phyloP scores from a whole-genome alignment of 192 early-diverging fungal species.

The Linnemannia hyalina region DNA sequence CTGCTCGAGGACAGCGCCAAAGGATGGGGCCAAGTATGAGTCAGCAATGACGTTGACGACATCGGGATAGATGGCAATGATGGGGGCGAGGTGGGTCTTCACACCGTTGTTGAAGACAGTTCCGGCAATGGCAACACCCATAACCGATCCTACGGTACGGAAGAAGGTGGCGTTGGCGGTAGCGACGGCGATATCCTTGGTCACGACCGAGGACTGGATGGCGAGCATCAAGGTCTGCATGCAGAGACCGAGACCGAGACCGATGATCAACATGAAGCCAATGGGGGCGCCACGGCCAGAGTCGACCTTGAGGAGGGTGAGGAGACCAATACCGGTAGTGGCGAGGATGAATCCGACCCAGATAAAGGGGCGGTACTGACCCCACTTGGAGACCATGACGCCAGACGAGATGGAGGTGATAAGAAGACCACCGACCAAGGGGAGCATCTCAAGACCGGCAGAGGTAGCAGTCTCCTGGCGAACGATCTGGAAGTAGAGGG shows the following conservation, averaged over 20 bases:
- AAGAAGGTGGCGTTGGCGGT: constrained; percentile 77
- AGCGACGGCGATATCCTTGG: constrained; percentile 72
- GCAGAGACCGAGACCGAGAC: constrained; percentile 80
- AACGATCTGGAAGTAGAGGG: constrained; percentile 79
- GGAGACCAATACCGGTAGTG: constrained; percentile 70
- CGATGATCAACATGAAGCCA: constrained; percentile 75
- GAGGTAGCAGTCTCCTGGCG: constrained; percentile 64
- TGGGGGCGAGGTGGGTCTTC: constrained; percentile 35
- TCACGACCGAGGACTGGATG: constrained; percentile 74
- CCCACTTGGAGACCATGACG: constrained; percentile 66
- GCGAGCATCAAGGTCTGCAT: constrained; percentile 78
- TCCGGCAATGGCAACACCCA: constrained; percentile 59
- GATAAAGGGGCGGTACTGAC: constrained; percentile 72
- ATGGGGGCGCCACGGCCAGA: constrained; percentile 64
- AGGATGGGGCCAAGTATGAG: constrained; percentile 54
- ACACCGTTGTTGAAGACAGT: constrained; percentile 56
- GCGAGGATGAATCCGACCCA: constrained; percentile 72
- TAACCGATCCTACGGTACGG: constrained; percentile 53
- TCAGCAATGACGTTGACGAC: constrained; percentile 15
- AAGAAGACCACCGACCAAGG: constrained; percentile 75
- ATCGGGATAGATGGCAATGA: constrained; percentile 1
- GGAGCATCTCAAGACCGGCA: constrained; percentile 81
- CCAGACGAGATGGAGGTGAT: constrained; percentile 75
- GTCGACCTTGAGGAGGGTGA: constrained; percentile 63
- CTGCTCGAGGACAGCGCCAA: constrained; percentile 42